Evolutionary conservation across 768 basidiomycete species (phyloP), one percentile per base, ranked within the genome.

Genomic region (Termitomyces bulborhizus): DNA sequence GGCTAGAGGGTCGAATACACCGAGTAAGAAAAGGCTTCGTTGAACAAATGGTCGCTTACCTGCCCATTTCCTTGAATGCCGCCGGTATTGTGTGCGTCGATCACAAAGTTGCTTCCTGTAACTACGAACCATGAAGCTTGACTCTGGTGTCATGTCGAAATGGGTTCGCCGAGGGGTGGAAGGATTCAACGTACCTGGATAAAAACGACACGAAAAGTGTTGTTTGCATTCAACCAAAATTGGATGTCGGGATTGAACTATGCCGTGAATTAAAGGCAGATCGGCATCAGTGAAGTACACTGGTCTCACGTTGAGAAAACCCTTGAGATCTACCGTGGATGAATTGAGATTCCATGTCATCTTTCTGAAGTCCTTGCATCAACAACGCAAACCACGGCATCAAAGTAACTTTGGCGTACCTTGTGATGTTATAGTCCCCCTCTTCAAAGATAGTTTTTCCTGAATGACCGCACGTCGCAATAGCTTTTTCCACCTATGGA

Each of bases 111-210:
- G 31, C 68, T 67, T 3, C 82, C 82, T 3, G 81, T 81, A 36
- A 84, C 69, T 48, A 84, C 78, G 60, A 84, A 84, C 80, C 82
- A 84, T 6, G 83, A 84, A 1, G 82, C 79, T 70, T 84, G 83
- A 59, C 69, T 76, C 79, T 83, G 50, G 15, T 42, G 11, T 2
- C 21, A 39, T 40, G 18, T 53, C 7, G 42, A 0, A 31, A 24
- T 24, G 24, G 1, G 0, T n/a, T 32, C 32, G 51, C 3, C 45
- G 46, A 12, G 1, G 3, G 18, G 13, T 41, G 6, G 42, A 26
- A 41, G 4, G 15, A n/a, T 6, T n/a, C 12, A 9, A 48, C 65
- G n/a, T 47, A 78, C 80, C 69, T 83, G 82, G 53, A 84, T 81
- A 63, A 81, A 82, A 26, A 84, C 78, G n/a, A 81, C 81, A 24